Conservation (phyloP, 495 filamentous ascomycete genomes). For the Aspergillus bridgeri region DNA sequence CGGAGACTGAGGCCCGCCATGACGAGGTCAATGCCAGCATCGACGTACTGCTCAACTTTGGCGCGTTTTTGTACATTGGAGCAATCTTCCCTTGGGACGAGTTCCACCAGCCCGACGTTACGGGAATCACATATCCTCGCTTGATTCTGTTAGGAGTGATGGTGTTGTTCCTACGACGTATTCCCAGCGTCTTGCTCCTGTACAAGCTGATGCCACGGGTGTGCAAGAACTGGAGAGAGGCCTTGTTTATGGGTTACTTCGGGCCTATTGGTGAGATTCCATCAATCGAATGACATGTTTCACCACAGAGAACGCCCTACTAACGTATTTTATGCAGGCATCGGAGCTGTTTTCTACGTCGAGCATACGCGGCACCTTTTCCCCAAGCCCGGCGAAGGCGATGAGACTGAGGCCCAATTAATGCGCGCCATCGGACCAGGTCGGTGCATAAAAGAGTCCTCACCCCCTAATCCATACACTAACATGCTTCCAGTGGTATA, state of each 20-base stretch:
- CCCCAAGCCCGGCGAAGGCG: constrained; percentile 3
- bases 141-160: constrained; percentile 4
- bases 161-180: constrained; percentile 8
- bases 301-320: not conserved
- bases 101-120: constrained; percentile 6
- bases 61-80: constrained; percentile 12
- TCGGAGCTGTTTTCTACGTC: constrained; percentile 11
- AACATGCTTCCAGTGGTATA: not conserved
- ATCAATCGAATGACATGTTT: not conserved
- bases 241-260: constrained; percentile 13
- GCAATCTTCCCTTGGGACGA: constrained; percentile 8
- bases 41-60: constrained; percentile 13
- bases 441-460: not conserved
- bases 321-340: not conserved
- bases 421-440: constrained; percentile 7
- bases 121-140: constrained; percentile 9
- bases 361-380: constrained; percentile 9
- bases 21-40: constrained; percentile 11
- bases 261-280: constrained; percentile 8
- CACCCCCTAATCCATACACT: not conserved
- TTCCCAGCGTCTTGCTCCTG: constrained; percentile 5
- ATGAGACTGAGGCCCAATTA: not conserved
- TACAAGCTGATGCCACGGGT: constrained; percentile 9
- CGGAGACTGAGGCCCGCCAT: constrained; percentile 10
- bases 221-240: constrained; percentile 9